Conservation (phyloP, 371 early-diverging fungal genomes). For the Actinomortierella wolfii region DNA sequence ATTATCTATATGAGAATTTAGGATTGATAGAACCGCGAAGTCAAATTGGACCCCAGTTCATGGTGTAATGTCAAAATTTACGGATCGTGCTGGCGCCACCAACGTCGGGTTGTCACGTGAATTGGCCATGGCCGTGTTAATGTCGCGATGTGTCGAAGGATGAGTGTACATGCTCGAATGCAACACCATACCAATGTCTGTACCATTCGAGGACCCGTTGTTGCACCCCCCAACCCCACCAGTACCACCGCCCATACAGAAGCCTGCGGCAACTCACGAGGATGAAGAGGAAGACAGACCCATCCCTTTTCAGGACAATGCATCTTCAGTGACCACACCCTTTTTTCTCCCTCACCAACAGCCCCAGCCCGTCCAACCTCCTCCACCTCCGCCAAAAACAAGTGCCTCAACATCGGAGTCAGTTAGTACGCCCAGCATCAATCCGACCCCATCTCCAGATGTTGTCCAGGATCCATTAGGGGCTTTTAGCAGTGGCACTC, state of each 20-base stretch:
- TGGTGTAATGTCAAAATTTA: no score
- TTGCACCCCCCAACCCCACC: constrained; percentile 39
- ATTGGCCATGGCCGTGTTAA: no score
- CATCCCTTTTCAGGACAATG: constrained; percentile 29
- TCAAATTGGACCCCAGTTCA: no score
- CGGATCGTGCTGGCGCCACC: no score
- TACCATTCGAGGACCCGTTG: constrained; percentile 43
- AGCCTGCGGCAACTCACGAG: constrained; percentile 2
- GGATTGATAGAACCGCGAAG: no score
- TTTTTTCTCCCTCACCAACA: constrained; percentile 26
- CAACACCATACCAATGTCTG: constrained; percentile 28
- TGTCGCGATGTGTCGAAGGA: no score
- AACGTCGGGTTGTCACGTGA: no score
- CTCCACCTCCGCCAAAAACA: neutral
- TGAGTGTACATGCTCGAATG: no score
- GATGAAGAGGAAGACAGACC: constrained; percentile 25
- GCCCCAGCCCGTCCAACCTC: constrained; percentile 2
- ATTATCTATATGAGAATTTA: no score
- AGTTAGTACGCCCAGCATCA: neutral
- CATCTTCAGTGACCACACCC: constrained; percentile 9
- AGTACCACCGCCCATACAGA: neutral
- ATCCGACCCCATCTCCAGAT: neutral
- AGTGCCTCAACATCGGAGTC: neutral
- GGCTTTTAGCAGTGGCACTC: constrained; percentile 20
- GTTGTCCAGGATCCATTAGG: neutral